These are phyloP conservation scores for Fragaria iinumae DNA, from an alignment of 306 rosid species.

Conservation along the genomic window DNA sequence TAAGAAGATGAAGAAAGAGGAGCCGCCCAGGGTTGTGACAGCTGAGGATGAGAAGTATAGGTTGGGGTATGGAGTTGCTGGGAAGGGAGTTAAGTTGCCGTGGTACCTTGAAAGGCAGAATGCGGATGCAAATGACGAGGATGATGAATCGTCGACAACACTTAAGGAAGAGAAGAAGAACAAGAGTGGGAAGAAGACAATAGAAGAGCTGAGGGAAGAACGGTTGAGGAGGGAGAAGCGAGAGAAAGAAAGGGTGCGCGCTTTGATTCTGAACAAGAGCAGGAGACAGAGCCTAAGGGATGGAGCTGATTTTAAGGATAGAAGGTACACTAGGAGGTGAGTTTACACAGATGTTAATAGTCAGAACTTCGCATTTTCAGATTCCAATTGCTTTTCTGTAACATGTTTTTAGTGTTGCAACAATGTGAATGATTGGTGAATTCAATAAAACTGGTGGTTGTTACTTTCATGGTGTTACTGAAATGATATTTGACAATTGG, in stretches of 20 bases:
- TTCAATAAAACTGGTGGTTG: not conserved
- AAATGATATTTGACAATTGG: not conserved
- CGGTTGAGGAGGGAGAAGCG: slow-evolving; percentile 66
- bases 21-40: slow-evolving; percentile 40
- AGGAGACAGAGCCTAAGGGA: slow-evolving; percentile 11
- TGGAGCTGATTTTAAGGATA: slow-evolving; percentile 28
- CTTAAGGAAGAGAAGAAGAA: slow-evolving; percentile 40
- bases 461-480: not conserved
- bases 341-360: not conserved
- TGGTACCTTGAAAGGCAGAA: slow-evolving; percentile 70
- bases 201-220: slow-evolving; percentile 83
- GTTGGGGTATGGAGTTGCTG: slow-evolving; percentile 84
- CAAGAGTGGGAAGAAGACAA: slow-evolving; percentile 52
- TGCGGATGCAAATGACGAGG: slow-evolving; percentile 25
- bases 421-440: not conserved
- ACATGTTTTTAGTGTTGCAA: not conserved
- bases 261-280: slow-evolving; percentile 41
- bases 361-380: not conserved
- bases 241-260: slow-evolving; percentile 79
- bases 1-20: slow-evolving; percentile 69
- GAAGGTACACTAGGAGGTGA: slow-evolving; percentile 52
- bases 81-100: slow-evolving; percentile 81
- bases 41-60: slow-evolving; percentile 88
- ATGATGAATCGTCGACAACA: slow-evolving; percentile 21
- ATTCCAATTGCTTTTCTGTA: not conserved